A percentile compares a stretch with the other conserved stretches of the same genome.
Conservation (phyloP, 306 rosid genomes). For the Fragaria vesca region DNA sequence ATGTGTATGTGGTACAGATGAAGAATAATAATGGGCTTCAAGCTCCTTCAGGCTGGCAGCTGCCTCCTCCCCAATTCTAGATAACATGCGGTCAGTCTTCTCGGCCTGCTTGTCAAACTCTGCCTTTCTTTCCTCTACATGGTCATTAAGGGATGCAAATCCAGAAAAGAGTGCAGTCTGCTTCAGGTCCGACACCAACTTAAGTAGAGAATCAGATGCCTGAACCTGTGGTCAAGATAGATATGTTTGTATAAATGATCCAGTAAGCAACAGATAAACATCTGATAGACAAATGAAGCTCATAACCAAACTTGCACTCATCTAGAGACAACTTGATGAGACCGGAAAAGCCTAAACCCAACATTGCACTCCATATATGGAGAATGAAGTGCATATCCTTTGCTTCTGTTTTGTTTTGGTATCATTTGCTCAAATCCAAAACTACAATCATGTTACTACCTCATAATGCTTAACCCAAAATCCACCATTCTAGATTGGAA, state of each 20-base stretch:
- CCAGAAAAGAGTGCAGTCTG: slow-evolving; percentile 95
- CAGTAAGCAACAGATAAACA: not conserved
- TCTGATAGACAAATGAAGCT: not conserved
- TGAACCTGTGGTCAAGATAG: slow-evolving; percentile 46
- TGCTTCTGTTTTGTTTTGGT: not conserved
- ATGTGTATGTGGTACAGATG: slow-evolving; percentile 39
- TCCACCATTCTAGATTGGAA: not conserved
- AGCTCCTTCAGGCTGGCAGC: slow-evolving; percentile 83
- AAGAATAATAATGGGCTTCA: slow-evolving; percentile 76
- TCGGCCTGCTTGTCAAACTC: slow-evolving; percentile 73
- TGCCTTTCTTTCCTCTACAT: slow-evolving; percentile 48
- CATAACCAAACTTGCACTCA: not conserved
- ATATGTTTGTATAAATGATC: not conserved
- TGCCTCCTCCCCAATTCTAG: slow-evolving; percentile 81
- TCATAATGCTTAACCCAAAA: not conserved
- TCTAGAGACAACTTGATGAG: not conserved
- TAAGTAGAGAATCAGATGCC: slow-evolving; percentile 75
- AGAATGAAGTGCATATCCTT: not conserved
- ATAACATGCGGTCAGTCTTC: slow-evolving; percentile 57
- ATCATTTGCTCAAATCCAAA: not conserved
- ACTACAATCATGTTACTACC: not conserved
- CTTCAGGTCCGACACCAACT: slow-evolving; percentile 84
- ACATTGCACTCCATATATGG: not conserved
- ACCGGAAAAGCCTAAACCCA: not conserved
- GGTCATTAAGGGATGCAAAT: slow-evolving; percentile 33